Conservation (phyloP, 495 filamentous ascomycete species). For the Lasiosphaeria hispida region DNA sequence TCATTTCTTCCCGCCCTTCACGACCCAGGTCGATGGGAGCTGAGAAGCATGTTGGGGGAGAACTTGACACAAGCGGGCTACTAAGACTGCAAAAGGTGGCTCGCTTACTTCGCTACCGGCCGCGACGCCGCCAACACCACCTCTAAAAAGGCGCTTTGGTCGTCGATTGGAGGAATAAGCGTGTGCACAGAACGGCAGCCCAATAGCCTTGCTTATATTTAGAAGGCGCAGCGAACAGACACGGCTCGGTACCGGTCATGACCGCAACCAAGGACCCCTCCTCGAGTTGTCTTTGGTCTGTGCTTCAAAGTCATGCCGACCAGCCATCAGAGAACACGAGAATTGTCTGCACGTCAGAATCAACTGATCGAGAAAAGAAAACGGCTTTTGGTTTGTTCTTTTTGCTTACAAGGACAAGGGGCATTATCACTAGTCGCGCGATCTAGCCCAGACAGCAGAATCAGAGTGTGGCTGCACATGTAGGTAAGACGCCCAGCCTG, state of each 20-base stretch:
- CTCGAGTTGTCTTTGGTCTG: neutral
- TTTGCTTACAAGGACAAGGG: no score
- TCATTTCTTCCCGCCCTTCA: no score
- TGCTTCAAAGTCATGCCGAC: neutral
- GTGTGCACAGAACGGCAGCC: neutral
- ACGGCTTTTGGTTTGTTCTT: no score
- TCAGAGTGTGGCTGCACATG: no score
- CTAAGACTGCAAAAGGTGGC: no score
- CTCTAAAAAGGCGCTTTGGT: neutral
- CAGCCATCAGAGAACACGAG: neutral
- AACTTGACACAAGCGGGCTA: neutral
- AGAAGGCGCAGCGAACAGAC: neutral
- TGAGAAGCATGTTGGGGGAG: neutral
- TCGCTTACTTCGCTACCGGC: slow-evolving; percentile 5
- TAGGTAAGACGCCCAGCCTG: no score
- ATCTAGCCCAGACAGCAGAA: no score
- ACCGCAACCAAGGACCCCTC: no score
- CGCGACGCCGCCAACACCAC: neutral
- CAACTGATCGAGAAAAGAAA: no score
- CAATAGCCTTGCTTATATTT: slow-evolving; percentile 12
- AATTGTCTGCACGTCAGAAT: no score
- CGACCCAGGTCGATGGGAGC: neutral
- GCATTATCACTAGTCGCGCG: no score
- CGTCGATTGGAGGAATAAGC: slow-evolving; percentile 11
- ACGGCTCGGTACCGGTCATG: neutral